These are phyloP conservation scores for Baorangia bicolor DNA, from an alignment of 768 basidiomycete genomes.

Conservation along the genomic window DNA sequence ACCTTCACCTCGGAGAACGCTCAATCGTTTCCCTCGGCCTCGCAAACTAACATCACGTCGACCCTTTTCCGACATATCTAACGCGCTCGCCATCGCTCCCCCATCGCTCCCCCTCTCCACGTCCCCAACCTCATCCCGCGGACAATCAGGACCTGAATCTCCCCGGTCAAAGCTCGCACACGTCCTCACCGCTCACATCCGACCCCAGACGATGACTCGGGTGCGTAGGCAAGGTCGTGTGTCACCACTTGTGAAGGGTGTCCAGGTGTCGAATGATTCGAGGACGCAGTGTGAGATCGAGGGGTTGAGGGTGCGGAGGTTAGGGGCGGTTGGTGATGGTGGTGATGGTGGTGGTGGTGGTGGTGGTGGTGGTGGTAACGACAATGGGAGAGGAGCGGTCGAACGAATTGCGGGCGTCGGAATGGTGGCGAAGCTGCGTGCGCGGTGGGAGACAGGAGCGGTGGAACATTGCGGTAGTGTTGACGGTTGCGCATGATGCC, in stretches of 20 bases:
- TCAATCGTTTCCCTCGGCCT: not conserved
- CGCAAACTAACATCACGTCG: not conserved
- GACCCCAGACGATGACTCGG: not conserved
- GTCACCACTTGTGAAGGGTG: not conserved
- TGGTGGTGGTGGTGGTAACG: no score
- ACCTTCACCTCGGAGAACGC: not conserved
- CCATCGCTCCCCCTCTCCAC: not conserved
- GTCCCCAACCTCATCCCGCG: not conserved
- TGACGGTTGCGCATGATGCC: not conserved
- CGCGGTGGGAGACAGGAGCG: constrained; percentile 17
- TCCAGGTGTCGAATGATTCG: constrained; percentile 3
- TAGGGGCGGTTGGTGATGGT: not conserved
- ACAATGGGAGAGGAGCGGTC: not conserved
- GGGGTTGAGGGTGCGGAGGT: not conserved
- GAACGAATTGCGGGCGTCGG: constrained; percentile 5
- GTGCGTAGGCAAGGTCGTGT: not conserved
- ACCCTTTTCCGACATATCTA: not conserved
- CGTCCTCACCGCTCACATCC: constrained; percentile 9
- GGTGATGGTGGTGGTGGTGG: not conserved
- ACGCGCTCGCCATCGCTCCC: not conserved
- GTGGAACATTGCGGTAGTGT: not conserved
- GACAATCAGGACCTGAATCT: not conserved
- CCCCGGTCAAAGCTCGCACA: constrained; percentile 24
- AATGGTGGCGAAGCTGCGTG: constrained; percentile 22
- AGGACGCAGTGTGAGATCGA: constrained; percentile 9